Evolutionary conservation across 2,329 filamentous ascomycete genomes (phyloP).

Genomic region (Aspergillus quadricinctus): DNA sequence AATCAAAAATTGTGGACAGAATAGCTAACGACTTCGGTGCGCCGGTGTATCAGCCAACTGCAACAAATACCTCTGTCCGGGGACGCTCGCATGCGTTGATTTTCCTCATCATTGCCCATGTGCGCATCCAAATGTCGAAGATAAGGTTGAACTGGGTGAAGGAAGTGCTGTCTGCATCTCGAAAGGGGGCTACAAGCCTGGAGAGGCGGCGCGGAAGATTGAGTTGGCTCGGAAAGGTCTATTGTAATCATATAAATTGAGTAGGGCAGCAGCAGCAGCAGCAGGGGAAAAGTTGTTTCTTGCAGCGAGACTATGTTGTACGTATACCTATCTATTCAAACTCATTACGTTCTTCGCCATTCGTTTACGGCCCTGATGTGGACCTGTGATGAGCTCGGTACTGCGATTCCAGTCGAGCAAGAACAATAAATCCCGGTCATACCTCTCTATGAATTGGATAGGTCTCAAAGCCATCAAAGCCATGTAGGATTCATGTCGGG

Average conservation of each 20-base stretch:
- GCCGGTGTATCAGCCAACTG: slow-evolving; percentile 61
- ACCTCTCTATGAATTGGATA: not conserved
- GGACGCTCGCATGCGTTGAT: slow-evolving; percentile 89
- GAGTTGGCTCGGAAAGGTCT: slow-evolving; percentile 48
- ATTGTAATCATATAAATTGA: slow-evolving; percentile 30
- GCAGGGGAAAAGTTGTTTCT: not conserved
- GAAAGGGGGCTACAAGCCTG: slow-evolving; percentile 45
- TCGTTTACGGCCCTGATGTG: not conserved
- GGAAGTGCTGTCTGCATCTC: slow-evolving; percentile 47
- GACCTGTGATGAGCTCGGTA: not conserved
- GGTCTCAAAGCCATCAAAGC: not conserved
- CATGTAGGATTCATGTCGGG: not conserved
- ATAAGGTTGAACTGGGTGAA: slow-evolving; percentile 64
- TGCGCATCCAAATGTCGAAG: slow-evolving; percentile 69
- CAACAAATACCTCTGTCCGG: slow-evolving; percentile 89
- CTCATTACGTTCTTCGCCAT: not conserved
- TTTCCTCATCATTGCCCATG: slow-evolving; percentile 98
- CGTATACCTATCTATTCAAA: not conserved
- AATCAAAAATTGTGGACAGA: slow-evolving; percentile 1
- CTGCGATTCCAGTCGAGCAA: not conserved
- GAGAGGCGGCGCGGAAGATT: slow-evolving; percentile 46
- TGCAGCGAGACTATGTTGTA: not conserved
- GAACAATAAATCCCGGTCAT: not conserved
- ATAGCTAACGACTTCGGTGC: not conserved
- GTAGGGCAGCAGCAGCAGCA: not conserved